Evolutionary conservation across 108 stramenopile species (phyloP).

Genomic region (Nitzschia inconspicua): DNA sequence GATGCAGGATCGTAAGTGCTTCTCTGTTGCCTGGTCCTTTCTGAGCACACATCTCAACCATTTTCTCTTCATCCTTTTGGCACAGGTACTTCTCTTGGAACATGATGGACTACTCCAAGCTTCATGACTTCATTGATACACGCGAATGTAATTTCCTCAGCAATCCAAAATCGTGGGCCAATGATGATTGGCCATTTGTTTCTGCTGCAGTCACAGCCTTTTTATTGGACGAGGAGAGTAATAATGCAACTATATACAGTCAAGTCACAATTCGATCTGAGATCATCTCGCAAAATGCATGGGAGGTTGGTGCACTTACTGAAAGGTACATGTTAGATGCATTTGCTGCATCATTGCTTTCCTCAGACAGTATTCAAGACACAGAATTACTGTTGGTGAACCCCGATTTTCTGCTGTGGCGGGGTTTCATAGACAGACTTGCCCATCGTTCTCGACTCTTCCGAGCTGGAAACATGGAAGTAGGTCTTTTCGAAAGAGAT

Average conservation of each 20-base stretch:
- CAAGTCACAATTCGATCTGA: constrained; percentile 1
- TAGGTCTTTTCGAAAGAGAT: constrained; percentile 1
- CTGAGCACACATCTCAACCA: too few relatives aligned
- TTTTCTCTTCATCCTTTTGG: too few relatives aligned
- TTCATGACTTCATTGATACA: constrained; percentile 15
- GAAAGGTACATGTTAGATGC: too few relatives aligned
- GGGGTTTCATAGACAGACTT: not conserved
- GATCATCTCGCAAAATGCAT: not conserved
- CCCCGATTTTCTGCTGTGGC: constrained; percentile 1
- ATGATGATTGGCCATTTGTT: constrained; percentile 1
- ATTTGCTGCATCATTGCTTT: too few relatives aligned
- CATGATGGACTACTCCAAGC: constrained; percentile 19
- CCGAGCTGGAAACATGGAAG: not conserved
- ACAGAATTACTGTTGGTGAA: constrained; percentile 3
- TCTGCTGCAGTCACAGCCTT: not conserved
- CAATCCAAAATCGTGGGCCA: constrained; percentile 37
- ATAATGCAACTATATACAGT: not conserved
- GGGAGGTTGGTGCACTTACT: too few relatives aligned
- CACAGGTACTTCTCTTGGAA: constrained; percentile 33
- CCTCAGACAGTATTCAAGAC: too few relatives aligned
- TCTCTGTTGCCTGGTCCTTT: too few relatives aligned
- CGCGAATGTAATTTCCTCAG: constrained; percentile 41
- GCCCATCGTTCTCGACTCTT: not conserved
- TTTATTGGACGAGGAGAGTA: not conserved
- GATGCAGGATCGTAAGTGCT: too few relatives aligned